Evolutionary conservation across 2,329 filamentous ascomycete species (phyloP).

Genomic region (Myriosclerotinia scirpicola): DNA sequence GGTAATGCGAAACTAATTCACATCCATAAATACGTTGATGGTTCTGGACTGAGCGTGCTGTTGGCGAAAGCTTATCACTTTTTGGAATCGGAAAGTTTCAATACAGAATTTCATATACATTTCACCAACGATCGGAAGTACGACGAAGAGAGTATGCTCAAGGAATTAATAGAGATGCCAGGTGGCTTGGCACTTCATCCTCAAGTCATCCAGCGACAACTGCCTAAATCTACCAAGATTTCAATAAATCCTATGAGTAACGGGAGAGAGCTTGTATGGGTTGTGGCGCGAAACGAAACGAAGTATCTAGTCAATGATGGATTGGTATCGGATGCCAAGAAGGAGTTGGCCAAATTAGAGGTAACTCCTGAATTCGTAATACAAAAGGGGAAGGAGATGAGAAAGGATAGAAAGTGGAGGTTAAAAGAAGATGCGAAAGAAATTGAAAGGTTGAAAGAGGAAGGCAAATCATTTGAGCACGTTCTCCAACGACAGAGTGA

Average conservation of each 20-base stretch:
- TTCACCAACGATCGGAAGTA: not conserved
- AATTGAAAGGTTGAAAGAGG: not conserved
- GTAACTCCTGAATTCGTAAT: not conserved
- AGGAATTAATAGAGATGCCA: not conserved
- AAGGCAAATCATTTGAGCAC: not conserved
- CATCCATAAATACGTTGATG: not conserved
- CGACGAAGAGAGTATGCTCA: not conserved
- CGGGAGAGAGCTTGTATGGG: slow-evolving; percentile 16
- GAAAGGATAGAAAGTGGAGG: not conserved
- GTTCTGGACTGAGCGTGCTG: not conserved
- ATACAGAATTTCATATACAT: slow-evolving; percentile 14
- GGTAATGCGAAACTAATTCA: slow-evolving; percentile 9
- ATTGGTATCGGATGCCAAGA: not conserved
- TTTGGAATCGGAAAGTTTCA: not conserved
- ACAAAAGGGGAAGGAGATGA: not conserved
- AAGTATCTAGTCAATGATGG: not conserved
- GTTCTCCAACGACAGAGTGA: slow-evolving; percentile 1
- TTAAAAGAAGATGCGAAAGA: not conserved
- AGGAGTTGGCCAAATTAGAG: not conserved
- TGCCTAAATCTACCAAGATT: not conserved
- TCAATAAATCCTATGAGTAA: not conserved
- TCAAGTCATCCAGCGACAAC: slow-evolving; percentile 6
- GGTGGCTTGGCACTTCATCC: slow-evolving; percentile 18
- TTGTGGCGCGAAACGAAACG: not conserved
- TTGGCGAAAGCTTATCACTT: slow-evolving; percentile 9